Evolutionary conservation across 164 flowering plant species (phyloP), one percentile per base, ranked within the genome.

Genomic region (Aristolochia californica): DNA sequence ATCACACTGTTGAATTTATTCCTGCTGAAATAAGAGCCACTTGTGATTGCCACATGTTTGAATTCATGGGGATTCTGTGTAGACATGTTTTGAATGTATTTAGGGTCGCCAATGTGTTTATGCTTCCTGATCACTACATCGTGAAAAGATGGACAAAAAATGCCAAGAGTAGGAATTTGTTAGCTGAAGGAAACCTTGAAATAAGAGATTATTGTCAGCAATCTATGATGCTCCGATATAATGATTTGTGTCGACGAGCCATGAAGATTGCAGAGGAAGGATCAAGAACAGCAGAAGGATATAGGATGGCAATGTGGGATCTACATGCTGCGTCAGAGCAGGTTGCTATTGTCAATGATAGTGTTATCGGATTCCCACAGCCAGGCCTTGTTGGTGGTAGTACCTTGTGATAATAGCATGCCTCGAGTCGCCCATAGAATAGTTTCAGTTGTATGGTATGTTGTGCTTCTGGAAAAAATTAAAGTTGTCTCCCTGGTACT

Each of bases 21-120:
- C 50, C 72, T 51, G 61, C 78, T 20, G 95, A 89, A 64, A 68
- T 77, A 80, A 83, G 63, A 68, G 88, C 85, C 53, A 77, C 62
- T 48, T 89, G 97, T 57, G 84, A 88, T 68, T 89, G 97, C 64
- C 81, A 68, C 61, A 85, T 89, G 95, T 87, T 87, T 75, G 93
- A 89, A 73, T 85, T 75, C 65, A 77, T 80, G 24, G 95, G 97
- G 48, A 83, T 89, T 64, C 81, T 89, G 26, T 89, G 93, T 63
- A 77, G 93, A 58, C 95, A 89, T 71, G 74, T 85, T 57, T 73
- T 89, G 63, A 83, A 85, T n/a, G 97, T 87, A n/a, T 84, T 87
- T 64, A 84, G 84, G 11, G 85, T 84, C 22, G 77, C 91, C 50
- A 83, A 83, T 71, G 80, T 85, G 25, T 81, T 85, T 63, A 78